Evolutionary conservation across 1,139 yeast species (phyloP), one percentile per base, ranked within the genome.

Genomic region (Kurtzmaniella quercitrusa): DNA sequence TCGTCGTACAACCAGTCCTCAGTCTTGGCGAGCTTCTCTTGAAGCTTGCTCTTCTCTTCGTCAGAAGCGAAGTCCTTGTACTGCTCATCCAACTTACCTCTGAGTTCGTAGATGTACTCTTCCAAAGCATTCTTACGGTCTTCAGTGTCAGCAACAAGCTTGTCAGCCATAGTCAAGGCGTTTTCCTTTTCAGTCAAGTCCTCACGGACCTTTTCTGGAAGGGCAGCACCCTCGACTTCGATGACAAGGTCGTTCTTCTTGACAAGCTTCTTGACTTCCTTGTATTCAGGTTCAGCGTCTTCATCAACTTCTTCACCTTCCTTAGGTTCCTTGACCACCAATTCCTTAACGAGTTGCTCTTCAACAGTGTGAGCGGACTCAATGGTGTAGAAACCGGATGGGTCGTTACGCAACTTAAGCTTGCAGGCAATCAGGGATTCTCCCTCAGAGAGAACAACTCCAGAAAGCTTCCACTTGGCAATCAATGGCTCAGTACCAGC

Each of bases 1-100:
- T 89, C 98, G 50, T 87, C 96, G 70, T 93, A 94, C 62, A 93
- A 81, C 99, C 99, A 93, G 65, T 93, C 96, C 77, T 94, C 98
- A 54, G 98, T 82, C 66, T 85, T 87, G 62, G 77, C 65, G 65
- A 93, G 80, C 77, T 85, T 77, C 48, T 74, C 86, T 47, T 78
- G 66, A 62, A 93, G 79, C 65, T 79, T 86, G 55, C 75, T 73
- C 81, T 91, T 93, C 78, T 93, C 98, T 60, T 82, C 90, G 49
- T 85, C 94, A 53, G 85, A 77, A 51, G 98, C 97, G 63, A 91
- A 93, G 55, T 78, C 84, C 56, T 89, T 79, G 68, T 91, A 93
- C 62, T 84, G 84, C 47, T 90, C 98, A 49, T 91, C 97, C 62
- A 94, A 79, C 77, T 94, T 93, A 65, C 96, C 96, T 77, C 98